A percentile compares a stretch with the other conserved stretches of the same genome.
Evolutionary conservation across 2,329 filamentous ascomycete species (phyloP).

Genomic region (Onygena corvina): DNA sequence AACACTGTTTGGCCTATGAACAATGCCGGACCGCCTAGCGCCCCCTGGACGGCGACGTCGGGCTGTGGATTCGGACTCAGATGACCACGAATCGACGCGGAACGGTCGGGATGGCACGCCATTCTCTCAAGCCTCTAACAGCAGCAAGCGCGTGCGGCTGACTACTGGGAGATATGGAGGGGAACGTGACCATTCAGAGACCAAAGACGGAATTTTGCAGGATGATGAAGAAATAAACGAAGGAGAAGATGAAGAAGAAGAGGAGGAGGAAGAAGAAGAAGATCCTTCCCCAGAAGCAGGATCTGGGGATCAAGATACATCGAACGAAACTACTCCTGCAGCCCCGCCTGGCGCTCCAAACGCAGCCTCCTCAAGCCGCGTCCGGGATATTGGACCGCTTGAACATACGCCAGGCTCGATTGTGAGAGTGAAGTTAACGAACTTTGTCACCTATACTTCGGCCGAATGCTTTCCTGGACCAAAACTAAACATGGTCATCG

Average conservation of each 20-base stretch:
- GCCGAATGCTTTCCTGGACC: conserved; percentile 87
- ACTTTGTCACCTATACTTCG: conserved; percentile 91
- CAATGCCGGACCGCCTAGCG: conserved; percentile 22
- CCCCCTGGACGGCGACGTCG: conserved; percentile 21
- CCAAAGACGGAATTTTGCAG: neutral
- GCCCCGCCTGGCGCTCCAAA: neutral
- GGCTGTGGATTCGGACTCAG: conserved; percentile 21
- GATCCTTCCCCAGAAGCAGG: neutral
- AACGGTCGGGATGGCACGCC: conserved; percentile 16
- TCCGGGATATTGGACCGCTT: neutral
- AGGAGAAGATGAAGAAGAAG: conserved; percentile 7
- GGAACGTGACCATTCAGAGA: conserved; percentile 7
- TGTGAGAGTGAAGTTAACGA: conserved; percentile 67
- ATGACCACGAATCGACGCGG: conserved; percentile 16
- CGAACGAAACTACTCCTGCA: neutral
- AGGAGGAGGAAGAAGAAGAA: conserved; percentile 2
- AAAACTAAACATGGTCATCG: conserved; percentile 95
- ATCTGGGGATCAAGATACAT: neutral
- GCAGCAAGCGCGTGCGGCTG: conserved; percentile 26
- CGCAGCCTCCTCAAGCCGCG: neutral
- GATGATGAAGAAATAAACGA: too few relatives aligned
- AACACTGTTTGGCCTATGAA: neutral
- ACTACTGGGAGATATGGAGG: neutral
- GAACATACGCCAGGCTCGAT: conserved; percentile 63
- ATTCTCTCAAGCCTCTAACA: conserved; percentile 20